phyloP scores from a whole-genome alignment of 2,329 filamentous ascomycete genomes.

The Coccinonectria pachysandricola region DNA sequence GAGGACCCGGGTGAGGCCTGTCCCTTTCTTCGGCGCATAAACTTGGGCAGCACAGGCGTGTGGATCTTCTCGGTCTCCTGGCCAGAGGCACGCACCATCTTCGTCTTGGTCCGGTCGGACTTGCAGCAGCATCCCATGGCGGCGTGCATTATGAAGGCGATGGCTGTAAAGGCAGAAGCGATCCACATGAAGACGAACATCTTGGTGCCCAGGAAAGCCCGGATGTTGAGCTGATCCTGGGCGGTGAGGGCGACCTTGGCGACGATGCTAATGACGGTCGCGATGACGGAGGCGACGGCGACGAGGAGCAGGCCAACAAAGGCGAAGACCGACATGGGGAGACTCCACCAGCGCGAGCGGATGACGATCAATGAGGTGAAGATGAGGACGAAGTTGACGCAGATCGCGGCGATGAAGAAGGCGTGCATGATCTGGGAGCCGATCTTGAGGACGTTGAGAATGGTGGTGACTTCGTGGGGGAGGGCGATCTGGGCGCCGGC shows the following conservation, averaged over 20 bases:
- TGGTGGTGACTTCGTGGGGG: constrained; percentile 60
- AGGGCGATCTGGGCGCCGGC: constrained; percentile 74
- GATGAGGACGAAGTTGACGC: constrained; percentile 63
- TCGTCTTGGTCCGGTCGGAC: constrained; percentile 14
- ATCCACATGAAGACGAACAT: constrained; percentile 93
- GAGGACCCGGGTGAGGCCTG: too few species aligned
- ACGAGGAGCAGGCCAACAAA: constrained; percentile 58
- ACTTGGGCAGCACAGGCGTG: constrained; percentile 15
- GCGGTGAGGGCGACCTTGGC: constrained; percentile 67
- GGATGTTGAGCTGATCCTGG: constrained; percentile 66
- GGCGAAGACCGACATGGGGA: constrained; percentile 57
- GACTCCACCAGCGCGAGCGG: constrained; percentile 50
- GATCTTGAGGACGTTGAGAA: constrained; percentile 62
- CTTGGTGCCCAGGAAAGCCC: constrained; percentile 54
- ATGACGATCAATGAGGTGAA: constrained; percentile 50
- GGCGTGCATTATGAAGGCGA: constrained; percentile 65
- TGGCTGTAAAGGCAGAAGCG: constrained; percentile 52
- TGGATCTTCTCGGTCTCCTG: constrained; percentile 13
- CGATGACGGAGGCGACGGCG: constrained; percentile 61
- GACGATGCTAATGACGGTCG: constrained; percentile 74
- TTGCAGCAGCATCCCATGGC: constrained; percentile 68
- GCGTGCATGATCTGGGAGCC: constrained; percentile 83
- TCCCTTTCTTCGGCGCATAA: constrained; percentile 20
- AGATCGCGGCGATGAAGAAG: constrained; percentile 64
- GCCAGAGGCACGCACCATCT: constrained; percentile 2